Evolutionary conservation across 1,284 basidiomycete species (phyloP), one percentile per base, ranked within the genome.

Genomic region (Farysia itapuensis): DNA sequence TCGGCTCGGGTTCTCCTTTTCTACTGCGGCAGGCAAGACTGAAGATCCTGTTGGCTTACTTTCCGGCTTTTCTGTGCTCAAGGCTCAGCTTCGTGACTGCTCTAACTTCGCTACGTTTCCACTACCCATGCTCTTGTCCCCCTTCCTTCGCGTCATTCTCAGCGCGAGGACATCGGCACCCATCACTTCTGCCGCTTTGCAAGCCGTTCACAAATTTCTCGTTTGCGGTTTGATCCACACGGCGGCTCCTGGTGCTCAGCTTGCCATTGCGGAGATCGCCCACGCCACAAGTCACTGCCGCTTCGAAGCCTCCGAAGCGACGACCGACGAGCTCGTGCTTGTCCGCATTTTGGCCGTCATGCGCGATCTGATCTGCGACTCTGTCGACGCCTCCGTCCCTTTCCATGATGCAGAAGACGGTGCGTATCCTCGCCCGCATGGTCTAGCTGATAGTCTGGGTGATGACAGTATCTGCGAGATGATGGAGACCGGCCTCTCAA

Each of bases 381-480:
- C 48, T 6, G 50, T 39, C 12, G 24, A 54, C 16, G 21, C 31
- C 23, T 24, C 49, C 8, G 25, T 19, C 19, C 23, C 43, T 12
- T 31, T 31, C 12, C 15, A 31, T 8, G n/a, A 19, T 8, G 14
- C n/a, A 2, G 14, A 15, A n/a, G 21, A 37, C 15, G 35, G n/a
- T 2, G 39, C 22, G 8, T 18, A 5, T 6, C 43, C 46, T 20
- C 46, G 26, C 7, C 14, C 40, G 4, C 31, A 21, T 22, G 45
- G 49, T 2, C 52, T 75, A 11, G 72, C 70, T 8, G 67, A 75
- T 34, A 44, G 50, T 35, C 65, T 76, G 8, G 57, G 89, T 28
- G 94, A 99, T 71, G 85, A 95, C 50, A 89, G 92, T 75, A 87
- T 98, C 16, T 98, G 95, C 77, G 94, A 97, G 79, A 92, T 98